These are phyloP conservation scores for Colletotrichum plurivorum DNA, from an alignment of 2,329 filamentous ascomycete species.

Conservation along the genomic window DNA sequence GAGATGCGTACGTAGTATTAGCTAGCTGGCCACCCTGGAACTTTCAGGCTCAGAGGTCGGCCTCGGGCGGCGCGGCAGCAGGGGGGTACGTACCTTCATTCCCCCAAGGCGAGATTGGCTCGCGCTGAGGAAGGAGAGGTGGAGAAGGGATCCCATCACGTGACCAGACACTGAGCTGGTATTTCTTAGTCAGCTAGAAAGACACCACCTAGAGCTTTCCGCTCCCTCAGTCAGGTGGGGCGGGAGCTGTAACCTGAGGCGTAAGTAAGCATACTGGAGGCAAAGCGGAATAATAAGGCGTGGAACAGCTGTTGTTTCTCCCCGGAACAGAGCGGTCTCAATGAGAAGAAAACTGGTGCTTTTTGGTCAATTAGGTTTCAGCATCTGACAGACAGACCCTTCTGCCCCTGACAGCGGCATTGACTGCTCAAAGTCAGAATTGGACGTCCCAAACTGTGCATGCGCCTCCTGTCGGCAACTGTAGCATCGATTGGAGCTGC, in stretches of 20 bases:
- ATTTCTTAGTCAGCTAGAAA: neutral
- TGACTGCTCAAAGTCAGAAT: conserved; percentile 3
- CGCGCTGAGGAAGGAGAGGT: conserved; percentile 3
- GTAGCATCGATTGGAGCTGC: neutral
- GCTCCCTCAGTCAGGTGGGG: neutral
- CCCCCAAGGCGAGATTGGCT: conserved; percentile 10
- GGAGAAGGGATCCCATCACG: conserved; percentile 13
- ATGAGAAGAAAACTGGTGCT: neutral
- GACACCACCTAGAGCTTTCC: no score
- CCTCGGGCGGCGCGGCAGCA: conserved; percentile 33
- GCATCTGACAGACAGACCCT: neutral
- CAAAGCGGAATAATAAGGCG: no score
- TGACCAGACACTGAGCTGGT: neutral
- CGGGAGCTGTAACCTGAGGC: no score
- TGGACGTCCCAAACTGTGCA: neutral
- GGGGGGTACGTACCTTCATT: conserved; percentile 35
- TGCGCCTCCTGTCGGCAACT: no score
- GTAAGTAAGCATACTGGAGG: no score
- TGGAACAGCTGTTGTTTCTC: conserved; percentile 29
- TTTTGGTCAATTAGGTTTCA: conserved; percentile 1
- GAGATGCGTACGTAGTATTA: conserved; percentile 15
- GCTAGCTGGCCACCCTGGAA: conserved; percentile 39
- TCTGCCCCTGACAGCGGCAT: neutral
- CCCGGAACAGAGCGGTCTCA: neutral
- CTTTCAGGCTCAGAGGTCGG: conserved; percentile 39